phyloP scores from a whole-genome alignment of 192 early-diverging fungal species.

The Backusella morwellensis region DNA sequence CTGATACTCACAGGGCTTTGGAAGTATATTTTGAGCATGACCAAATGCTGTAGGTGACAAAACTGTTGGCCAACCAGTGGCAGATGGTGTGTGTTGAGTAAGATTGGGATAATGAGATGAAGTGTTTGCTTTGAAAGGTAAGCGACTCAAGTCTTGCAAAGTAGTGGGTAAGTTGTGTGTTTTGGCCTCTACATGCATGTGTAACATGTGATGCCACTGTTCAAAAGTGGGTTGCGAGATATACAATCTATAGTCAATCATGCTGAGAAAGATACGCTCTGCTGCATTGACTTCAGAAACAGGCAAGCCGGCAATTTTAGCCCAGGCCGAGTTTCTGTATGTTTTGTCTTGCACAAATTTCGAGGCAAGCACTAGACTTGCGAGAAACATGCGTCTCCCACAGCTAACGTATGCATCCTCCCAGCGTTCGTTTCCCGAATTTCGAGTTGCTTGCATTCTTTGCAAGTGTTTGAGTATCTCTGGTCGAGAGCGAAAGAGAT shows the following conservation, averaged over 20 bases:
- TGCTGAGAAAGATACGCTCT: conserved; percentile 76
- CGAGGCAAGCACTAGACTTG: conserved; percentile 85
- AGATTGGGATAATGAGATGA: not conserved
- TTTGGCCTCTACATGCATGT: conserved; percentile 26
- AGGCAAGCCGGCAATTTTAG: conserved; percentile 86
- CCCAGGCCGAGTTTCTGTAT: conserved; percentile 90
- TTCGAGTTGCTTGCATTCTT: not conserved
- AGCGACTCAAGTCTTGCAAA: not conserved
- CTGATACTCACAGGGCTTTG: not conserved
- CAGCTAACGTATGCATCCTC: conserved; percentile 49
- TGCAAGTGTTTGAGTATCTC: conserved; percentile 16
- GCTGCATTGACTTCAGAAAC: conserved; percentile 81
- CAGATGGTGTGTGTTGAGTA: not conserved
- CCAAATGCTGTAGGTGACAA: conserved; percentile 4
- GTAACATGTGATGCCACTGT: conserved; percentile 32
- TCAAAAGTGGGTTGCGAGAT: conserved; percentile 45
- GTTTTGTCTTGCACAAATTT: conserved; percentile 88
- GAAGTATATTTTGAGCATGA: not conserved
- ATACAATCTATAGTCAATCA: conserved; percentile 80
- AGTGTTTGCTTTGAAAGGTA: not conserved
- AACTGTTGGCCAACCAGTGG: not conserved
- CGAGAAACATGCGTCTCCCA: conserved; percentile 84
- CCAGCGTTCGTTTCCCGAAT: not conserved
- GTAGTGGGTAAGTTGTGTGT: conserved; percentile 14
- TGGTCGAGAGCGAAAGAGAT: conserved; percentile 51